phyloP scores from a whole-genome alignment of 1,284 basidiomycete genomes.

The Marasmius tenuissimus region DNA sequence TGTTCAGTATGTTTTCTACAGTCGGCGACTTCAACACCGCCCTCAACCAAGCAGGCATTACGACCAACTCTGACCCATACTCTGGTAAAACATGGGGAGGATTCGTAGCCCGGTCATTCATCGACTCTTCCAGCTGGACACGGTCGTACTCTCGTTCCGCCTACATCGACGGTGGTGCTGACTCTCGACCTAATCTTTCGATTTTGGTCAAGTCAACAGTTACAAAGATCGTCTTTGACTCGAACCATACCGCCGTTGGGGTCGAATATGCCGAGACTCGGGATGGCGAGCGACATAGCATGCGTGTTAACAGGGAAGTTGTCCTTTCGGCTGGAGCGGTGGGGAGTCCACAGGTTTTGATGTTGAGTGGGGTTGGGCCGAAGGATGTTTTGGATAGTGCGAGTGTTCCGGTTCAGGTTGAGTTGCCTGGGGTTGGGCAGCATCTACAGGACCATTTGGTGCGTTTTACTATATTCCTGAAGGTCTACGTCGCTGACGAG shows the following conservation, averaged over 20 bases:
- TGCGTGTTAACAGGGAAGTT: slow-evolving; percentile 53
- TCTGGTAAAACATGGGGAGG: slow-evolving; percentile 50
- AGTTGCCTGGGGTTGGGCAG: slow-evolving; percentile 67
- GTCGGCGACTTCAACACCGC: slow-evolving; percentile 54
- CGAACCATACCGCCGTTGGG: slow-evolving; percentile 9
- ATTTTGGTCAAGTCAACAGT: slow-evolving; percentile 34
- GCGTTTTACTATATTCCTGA: slow-evolving; percentile 13
- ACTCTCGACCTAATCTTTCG: slow-evolving; percentile 32
- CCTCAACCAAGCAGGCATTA: slow-evolving; percentile 44
- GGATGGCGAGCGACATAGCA: slow-evolving; percentile 23
- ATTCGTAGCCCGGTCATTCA: slow-evolving; percentile 60
- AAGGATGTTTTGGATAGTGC: slow-evolving; percentile 43
- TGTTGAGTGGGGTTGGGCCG: slow-evolving; percentile 67
- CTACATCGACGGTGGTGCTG: slow-evolving; percentile 18
- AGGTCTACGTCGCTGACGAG: not conserved
- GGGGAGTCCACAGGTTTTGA: slow-evolving; percentile 57
- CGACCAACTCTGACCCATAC: slow-evolving; percentile 41
- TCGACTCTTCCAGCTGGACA: slow-evolving; percentile 66
- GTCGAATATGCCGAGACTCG: slow-evolving; percentile 8
- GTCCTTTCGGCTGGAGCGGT: slow-evolving; percentile 56
- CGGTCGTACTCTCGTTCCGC: slow-evolving; percentile 8
- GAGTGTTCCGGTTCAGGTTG: slow-evolving; percentile 42
- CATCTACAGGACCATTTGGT: slow-evolving; percentile 65
- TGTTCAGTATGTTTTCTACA: slow-evolving; percentile 42
- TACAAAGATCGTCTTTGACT: slow-evolving; percentile 30